These are phyloP conservation scores for Groenewaldozyma sp. DNA, from an alignment of 1,139 yeast species.

Conservation along the genomic window DNA sequence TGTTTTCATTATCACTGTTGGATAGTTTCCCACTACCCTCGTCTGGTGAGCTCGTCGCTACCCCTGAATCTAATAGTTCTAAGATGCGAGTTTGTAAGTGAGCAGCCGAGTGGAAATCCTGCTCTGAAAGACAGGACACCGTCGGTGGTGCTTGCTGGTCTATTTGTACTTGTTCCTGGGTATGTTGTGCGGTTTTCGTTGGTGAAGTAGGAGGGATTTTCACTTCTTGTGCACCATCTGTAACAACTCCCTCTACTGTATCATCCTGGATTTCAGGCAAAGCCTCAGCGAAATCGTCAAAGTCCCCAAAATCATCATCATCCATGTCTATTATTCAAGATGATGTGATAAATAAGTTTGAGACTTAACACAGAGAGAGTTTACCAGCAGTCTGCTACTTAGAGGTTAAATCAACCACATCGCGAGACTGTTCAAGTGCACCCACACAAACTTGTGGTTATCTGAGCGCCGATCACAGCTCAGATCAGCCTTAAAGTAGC, in stretches of 20 bases:
- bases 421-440: too few relatives aligned
- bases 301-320: conserved; percentile 20
- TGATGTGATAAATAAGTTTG: background rate
- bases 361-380: too few relatives aligned
- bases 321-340: too few relatives aligned
- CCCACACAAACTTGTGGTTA: too few relatives aligned
- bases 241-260: too few relatives aligned
- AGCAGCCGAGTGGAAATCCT: conserved; percentile 8
- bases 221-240: background rate
- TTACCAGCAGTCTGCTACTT: too few relatives aligned
- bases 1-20: too few relatives aligned
- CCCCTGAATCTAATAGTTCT: background rate
- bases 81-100: conserved; percentile 8
- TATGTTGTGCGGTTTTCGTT: background rate
- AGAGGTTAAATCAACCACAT: too few relatives aligned
- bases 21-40: background rate
- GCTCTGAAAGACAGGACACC: conserved; percentile 7
- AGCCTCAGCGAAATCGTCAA: conserved; percentile 20
- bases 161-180: background rate
- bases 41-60: too few relatives aligned
- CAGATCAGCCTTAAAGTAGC: too few relatives aligned
- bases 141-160: background rate
- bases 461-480: too few relatives aligned
- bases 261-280: background rate
- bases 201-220: too few relatives aligned